A percentile compares a stretch with the other conserved stretches of the same genome.
These are phyloP conservation scores for Eudorina sp. DNA, from an alignment of 139 green algal species.

Conservation along the genomic window DNA sequence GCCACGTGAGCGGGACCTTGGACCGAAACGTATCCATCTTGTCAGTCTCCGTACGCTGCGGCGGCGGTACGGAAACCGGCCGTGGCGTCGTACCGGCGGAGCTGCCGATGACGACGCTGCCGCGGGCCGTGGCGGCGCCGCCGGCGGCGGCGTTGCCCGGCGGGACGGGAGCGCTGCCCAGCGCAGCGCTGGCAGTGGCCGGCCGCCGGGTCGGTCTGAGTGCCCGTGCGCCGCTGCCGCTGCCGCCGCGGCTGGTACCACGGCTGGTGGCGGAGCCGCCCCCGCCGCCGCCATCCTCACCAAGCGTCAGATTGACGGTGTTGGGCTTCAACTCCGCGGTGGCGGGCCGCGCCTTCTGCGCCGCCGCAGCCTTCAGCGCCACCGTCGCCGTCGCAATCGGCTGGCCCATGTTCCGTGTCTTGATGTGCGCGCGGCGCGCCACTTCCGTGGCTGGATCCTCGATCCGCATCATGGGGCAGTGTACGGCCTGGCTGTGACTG, in stretches of 20 bases:
- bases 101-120: background rate
- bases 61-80: background rate
- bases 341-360: background rate
- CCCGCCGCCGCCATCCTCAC: background rate
- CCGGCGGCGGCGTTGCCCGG: too few relatives aligned
- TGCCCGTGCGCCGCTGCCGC: background rate
- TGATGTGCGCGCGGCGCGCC: conserved; percentile 3
- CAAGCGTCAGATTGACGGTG: background rate
- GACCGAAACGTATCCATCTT: conserved; percentile 38
- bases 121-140: background rate
- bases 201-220: conserved; percentile 32
- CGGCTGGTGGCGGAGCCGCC: background rate
- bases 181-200: background rate
- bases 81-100: too few relatives aligned
- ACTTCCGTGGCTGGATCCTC: conserved; percentile 33
- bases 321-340: conserved; percentile 17
- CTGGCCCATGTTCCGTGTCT: conserved; percentile 50
- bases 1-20: conserved; percentile 55
- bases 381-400: background rate
- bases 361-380: background rate
- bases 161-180: too few relatives aligned
- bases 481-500: conserved; percentile 50
- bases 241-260: background rate
- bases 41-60: background rate
- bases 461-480: conserved; percentile 16